phyloP scores from a whole-genome alignment of 495 filamentous ascomycete species.

The Penicillium steckii region DNA sequence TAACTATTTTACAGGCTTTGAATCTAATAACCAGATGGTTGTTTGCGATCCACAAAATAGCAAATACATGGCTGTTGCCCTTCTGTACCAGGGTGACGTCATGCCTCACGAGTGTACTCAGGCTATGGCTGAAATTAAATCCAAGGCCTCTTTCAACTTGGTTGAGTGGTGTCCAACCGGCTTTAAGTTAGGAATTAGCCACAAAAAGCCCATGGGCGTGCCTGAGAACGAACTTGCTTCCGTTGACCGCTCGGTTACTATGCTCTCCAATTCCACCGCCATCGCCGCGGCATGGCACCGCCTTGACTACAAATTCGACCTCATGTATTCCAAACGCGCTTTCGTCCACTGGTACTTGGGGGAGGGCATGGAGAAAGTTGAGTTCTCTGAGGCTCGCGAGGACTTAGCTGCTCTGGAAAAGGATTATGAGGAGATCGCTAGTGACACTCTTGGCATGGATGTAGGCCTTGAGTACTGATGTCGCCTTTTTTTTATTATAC shows the following conservation, averaged over 20 bases:
- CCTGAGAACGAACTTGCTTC: constrained; percentile 74
- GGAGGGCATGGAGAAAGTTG: constrained; percentile 94
- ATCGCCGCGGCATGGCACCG: constrained; percentile 88
- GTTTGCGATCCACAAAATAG: constrained; percentile 89
- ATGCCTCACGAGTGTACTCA: constrained; percentile 81
- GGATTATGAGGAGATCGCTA: constrained; percentile 90
- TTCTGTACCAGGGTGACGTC: constrained; percentile 87
- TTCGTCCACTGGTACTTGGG: constrained; percentile 98
- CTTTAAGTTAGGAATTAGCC: constrained; percentile 94
- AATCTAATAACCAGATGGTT: constrained; percentile 96
- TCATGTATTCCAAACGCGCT: constrained; percentile 94
- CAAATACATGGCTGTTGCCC: constrained; percentile 92
- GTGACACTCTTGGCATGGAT: background rate
- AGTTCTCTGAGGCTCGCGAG: constrained; percentile 88
- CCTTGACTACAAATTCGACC: constrained; percentile 88
- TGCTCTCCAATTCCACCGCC: constrained; percentile 90
- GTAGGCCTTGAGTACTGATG: background rate
- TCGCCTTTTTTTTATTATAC: background rate
- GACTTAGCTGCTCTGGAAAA: constrained; percentile 84
- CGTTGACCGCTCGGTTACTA: constrained; percentile 82
- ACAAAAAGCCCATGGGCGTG: constrained; percentile 81
- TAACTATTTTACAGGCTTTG: constrained; percentile 58
- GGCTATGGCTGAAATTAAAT: constrained; percentile 78
- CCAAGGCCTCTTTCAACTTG: constrained; percentile 84
- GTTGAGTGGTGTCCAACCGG: constrained; percentile 95